Evolutionary conservation across 2,329 filamentous ascomycete species (phyloP).

Genomic region (Colletotrichum sp.): DNA sequence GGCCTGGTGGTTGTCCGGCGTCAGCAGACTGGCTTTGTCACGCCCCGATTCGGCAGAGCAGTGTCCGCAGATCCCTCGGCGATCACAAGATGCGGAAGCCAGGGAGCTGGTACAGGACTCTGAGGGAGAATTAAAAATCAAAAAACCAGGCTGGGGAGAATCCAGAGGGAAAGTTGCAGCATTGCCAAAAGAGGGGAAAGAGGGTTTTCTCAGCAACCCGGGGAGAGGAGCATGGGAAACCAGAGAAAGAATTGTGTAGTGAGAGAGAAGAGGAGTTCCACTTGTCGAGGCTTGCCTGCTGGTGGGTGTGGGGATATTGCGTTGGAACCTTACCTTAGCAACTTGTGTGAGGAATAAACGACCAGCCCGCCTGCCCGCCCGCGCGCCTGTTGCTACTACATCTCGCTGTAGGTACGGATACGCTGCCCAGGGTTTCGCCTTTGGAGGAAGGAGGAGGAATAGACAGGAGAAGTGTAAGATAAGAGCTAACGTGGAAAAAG

Average conservation of each 20-base stretch:
- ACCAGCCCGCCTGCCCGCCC: not conserved
- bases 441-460: not conserved
- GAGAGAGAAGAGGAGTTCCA: constrained; percentile 9
- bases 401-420: not conserved
- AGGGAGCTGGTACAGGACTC: not conserved
- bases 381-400: not conserved
- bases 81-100: not conserved
- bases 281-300: constrained; percentile 19
- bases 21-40: constrained; percentile 19
- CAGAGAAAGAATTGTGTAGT: constrained; percentile 20
- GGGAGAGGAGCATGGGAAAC: not conserved
- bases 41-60: constrained; percentile 10
- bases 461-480: not conserved
- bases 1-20: not conserved
- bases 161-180: not conserved
- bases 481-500: not conserved
- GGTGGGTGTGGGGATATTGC: constrained; percentile 21
- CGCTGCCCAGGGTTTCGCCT: not conserved
- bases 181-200: not conserved
- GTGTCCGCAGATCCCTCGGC: not conserved
- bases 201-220: not conserved
- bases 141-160: not conserved
- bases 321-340: not conserved
- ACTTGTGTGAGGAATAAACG: constrained; percentile 13
- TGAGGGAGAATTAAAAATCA: not conserved